Evolutionary conservation across 1,284 basidiomycete species (phyloP), one percentile per base, ranked within the genome.

Genomic region (Sanghuangporus baumii): DNA sequence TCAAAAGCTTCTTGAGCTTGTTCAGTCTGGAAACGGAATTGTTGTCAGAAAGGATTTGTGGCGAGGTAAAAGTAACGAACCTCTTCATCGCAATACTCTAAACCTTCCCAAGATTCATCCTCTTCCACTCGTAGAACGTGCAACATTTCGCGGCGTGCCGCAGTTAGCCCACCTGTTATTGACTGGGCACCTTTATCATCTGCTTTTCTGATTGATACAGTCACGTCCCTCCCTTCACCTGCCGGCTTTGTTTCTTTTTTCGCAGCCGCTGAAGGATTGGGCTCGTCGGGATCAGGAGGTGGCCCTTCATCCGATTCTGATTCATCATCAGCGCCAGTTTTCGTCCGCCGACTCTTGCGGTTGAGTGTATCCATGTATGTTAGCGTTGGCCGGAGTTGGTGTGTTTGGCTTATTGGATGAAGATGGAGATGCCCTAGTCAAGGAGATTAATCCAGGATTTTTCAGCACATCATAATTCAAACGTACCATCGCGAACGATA

Each of bases 281-380:
- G 79, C 59, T 91, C 89, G 67, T 91, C 89, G 23, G 89, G 89
- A 69, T 92, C 89, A 46, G 83, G 87, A 41, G 88, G 89, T 34
- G 89, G 88, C 0, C 85, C 89, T 62, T 90, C 87, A 63, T 91
- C 89, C 5, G 85, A 87, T 41, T 91, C 88, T 9, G 85, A 86
- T 65, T 88, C 89, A 2, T 78, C 81, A 12, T 79, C 84, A n/a
- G 71, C 78, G 36, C 75, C 75, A 16, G 73, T 75, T 54, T 78
- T 78, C 60, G 66, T 40, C 16, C 81, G 84, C 69, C 79, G 82
- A 65, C 73, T 78, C 75, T 87, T 90, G 55, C 83, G 82, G 23
- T 85, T 83, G 59, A 87, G 71, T 62, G 83, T 74, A 70, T 93
- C 91, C 67, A 93, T 78, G 73, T 93, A 89, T 8, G 88, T 89